phyloP scores from a whole-genome alignment of 495 filamentous ascomycete genomes.

The Echria macrotheca region DNA sequence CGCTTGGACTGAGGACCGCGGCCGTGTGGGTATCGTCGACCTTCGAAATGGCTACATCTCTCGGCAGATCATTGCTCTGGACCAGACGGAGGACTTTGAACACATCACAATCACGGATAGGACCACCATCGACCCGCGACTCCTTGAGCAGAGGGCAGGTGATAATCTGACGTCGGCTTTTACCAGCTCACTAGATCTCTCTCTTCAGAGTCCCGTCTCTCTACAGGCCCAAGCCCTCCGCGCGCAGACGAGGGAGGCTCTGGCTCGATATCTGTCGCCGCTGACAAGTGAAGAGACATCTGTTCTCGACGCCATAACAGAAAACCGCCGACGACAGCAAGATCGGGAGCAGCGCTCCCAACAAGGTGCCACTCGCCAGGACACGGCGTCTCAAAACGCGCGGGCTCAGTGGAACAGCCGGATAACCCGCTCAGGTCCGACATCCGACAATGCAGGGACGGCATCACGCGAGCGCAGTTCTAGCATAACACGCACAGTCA shows the following conservation, averaged over 20 bases:
- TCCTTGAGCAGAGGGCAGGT: conserved; percentile 34
- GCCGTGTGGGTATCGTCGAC: conserved; percentile 78
- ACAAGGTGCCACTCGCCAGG: conserved; percentile 9
- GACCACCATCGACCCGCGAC: conserved; percentile 45
- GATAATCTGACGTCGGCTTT: conserved; percentile 18
- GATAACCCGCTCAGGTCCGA: background rate
- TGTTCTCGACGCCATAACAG: conserved; percentile 44
- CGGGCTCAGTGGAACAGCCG: conserved; percentile 13
- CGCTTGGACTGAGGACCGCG: conserved; percentile 88
- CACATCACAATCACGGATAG: conserved; percentile 39
- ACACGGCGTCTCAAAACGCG: background rate
- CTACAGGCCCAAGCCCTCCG: too few species aligned
- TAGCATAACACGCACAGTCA: conserved; percentile 20
- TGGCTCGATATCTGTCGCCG: conserved; percentile 32
- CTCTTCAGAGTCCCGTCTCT: too few species aligned
- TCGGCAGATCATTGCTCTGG: conserved; percentile 66
- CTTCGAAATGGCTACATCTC: conserved; percentile 68
- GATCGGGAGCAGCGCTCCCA: conserved; percentile 24
- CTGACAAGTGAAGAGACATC: conserved; percentile 42
- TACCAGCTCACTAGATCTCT: conserved; percentile 14
- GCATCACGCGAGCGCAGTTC: conserved; percentile 20
- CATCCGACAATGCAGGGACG: conserved; percentile 2
- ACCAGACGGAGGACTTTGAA: conserved; percentile 53
- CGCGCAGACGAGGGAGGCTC: conserved; percentile 15
- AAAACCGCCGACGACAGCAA: conserved; percentile 41